Evolutionary conservation across 2,329 filamentous ascomycete species (phyloP).

Genomic region (Elsinoe australis): DNA sequence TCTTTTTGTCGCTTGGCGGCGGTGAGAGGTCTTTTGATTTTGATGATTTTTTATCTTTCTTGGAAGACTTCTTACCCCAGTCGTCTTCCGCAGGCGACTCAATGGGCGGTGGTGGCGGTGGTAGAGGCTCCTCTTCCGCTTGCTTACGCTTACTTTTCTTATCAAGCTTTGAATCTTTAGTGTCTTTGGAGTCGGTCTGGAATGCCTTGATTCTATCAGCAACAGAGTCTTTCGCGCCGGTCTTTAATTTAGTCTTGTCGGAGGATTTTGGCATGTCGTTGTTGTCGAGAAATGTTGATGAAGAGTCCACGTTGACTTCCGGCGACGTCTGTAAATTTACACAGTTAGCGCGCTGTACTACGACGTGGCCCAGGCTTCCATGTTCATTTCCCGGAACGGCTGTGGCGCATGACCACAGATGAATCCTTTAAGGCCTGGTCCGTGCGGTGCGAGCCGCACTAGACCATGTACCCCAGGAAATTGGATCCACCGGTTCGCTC

Average conservation of each 20-base stretch:
- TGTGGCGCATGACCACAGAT: slow-evolving; percentile 30
- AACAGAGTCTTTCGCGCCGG: slow-evolving; percentile 39
- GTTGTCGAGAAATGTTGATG: slow-evolving; percentile 33
- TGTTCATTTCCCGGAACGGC: slow-evolving; percentile 36
- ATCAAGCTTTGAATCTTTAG: slow-evolving; percentile 25
- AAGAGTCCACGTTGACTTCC: slow-evolving; percentile 34
- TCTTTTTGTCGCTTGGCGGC: slow-evolving; percentile 20
- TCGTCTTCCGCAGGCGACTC: not conserved
- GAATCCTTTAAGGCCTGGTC: not conserved
- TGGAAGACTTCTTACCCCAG: slow-evolving; percentile 21
- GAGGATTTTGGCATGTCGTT: slow-evolving; percentile 37
- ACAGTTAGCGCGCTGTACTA: slow-evolving; percentile 33
- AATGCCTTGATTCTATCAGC: slow-evolving; percentile 47
- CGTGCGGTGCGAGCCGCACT: slow-evolving; percentile 14
- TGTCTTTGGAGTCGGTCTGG: slow-evolving; percentile 32
- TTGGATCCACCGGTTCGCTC: not conserved
- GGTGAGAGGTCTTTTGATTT: slow-evolving; percentile 20
- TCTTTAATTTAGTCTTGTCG: slow-evolving; percentile 35
- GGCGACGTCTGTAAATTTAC: slow-evolving; percentile 35
- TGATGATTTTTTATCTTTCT: no score
- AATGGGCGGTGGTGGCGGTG: slow-evolving; percentile 12
- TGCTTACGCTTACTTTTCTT: slow-evolving; percentile 9
- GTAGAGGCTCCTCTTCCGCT: slow-evolving; percentile 7
- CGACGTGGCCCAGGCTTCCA: slow-evolving; percentile 33
- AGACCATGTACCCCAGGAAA: slow-evolving; percentile 37